Conservation (phyloP, 2,329 filamentous ascomycete genomes). For the Colletotrichum echinochloae region DNA sequence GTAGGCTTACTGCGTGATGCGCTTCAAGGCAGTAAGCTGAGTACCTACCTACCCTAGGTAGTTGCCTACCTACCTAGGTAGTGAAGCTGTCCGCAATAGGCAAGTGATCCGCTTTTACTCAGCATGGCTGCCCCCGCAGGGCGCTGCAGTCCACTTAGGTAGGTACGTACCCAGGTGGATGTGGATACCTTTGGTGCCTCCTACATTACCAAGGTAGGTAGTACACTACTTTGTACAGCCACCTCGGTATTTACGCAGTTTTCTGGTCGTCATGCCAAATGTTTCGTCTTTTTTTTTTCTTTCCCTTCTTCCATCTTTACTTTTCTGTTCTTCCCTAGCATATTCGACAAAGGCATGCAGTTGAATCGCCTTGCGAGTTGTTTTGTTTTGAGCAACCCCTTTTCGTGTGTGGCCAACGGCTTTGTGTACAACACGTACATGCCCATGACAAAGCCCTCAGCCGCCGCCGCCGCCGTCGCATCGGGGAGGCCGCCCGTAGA, state of each 20-base stretch:
- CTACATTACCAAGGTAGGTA: no score
- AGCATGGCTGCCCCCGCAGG: not conserved
- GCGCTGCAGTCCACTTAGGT: constrained; percentile 10
- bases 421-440: not conserved
- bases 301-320: no score
- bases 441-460: not conserved
- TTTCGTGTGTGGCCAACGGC: not conserved
- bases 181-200: no score
- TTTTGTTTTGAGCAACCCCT: not conserved
- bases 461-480: constrained; percentile 1
- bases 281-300: no score
- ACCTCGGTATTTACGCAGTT: no score
- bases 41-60: not conserved
- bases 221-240: no score
- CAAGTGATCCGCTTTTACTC: not conserved
- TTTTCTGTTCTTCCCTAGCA: no score
- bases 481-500: constrained; percentile 3
- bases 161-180: no score
- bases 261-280: not conserved
- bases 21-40: not conserved
- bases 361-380: not conserved
- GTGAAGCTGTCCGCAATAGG: constrained; percentile 33
- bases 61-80: not conserved
- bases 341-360: no score
- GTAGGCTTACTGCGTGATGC: not conserved